Percentiles rank a stretch among this genome's conserved stretches.
Evolutionary conservation across 208 protist species (phyloP).

Genomic region (Trypanosoma scelopori): DNA sequence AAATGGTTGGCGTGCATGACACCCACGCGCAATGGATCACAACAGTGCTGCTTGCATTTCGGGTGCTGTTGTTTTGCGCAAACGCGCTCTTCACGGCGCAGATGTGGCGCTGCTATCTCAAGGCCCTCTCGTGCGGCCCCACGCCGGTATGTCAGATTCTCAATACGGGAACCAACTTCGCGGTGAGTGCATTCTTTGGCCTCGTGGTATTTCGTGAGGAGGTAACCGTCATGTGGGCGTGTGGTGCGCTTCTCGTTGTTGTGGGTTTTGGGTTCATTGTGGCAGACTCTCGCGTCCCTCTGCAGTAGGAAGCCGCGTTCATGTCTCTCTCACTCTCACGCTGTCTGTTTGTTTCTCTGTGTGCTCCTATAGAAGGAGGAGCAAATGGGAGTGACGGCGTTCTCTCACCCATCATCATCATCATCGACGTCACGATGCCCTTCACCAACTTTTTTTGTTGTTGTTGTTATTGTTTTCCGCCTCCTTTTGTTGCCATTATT

Average conservation of each 20-base stretch:
- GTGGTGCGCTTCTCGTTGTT: conserved; percentile 64
- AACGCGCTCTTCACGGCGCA: conserved; percentile 74
- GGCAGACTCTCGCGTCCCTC: conserved; percentile 39
- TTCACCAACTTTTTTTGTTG: neutral
- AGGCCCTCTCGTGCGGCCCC: conserved; percentile 74
- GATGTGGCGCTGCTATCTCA: conserved; percentile 89
- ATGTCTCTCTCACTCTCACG: neutral
- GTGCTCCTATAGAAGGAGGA: no score
- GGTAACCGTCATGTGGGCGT: conserved; percentile 63
- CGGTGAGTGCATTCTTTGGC: conserved; percentile 68
- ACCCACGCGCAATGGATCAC: neutral
- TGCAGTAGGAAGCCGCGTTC: neutral
- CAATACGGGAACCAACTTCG: conserved; percentile 85
- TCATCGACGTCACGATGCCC: no score
- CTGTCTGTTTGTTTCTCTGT: neutral
- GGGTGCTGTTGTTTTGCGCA: conserved; percentile 40
- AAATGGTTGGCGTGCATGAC: neutral
- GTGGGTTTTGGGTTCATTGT: conserved; percentile 70
- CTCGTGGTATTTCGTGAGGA: conserved; percentile 72
- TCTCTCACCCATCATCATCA: no score
- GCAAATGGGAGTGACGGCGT: no score
- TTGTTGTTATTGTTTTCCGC: neutral
- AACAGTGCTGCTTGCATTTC: conserved; percentile 39
- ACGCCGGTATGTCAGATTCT: conserved; percentile 84
- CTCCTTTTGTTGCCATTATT: neutral